Evolutionary conservation across 352 stramenopile species (phyloP), one percentile per base, ranked within the genome.

Genomic region (Phytophthora parvispora): DNA sequence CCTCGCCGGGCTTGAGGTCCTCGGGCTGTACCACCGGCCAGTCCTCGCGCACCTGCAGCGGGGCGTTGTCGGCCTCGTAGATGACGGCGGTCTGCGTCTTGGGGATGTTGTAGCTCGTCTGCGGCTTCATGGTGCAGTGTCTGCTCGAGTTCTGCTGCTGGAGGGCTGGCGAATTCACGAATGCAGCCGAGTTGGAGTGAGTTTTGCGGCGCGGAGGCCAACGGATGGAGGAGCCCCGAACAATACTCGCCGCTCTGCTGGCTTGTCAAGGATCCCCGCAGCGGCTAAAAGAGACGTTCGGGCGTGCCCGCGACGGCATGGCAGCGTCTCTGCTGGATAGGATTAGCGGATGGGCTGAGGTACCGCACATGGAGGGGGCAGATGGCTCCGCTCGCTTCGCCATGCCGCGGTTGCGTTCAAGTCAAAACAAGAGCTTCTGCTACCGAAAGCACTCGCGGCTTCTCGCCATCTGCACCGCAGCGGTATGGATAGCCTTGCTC

Each of bases 21-120:
- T 80, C 34, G 0, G 75, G 75, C 52, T 89, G 80, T 3, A 71
- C 64, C 7, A 89, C 80, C 12, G 80, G 80, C 75, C 77, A 86
- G 71, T 86, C 69, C 34, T 75, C 60, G 43, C 75, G 75, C 20
- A 89, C 77, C 48, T 84, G 80, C 1, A 89, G 66, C 18, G 77
- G 80, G 13, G 75, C 66, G 38, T 77, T 78, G 63, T 81, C 66
- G 36, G 79, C 66, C 57, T 89, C 80, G 53, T 86, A 89, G 6
- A 86, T 74, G 18, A 86, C 58, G n/a, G 80, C 80, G 7, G 60
- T 78, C 50, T 86, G 80, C 24, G 80, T 86, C 77, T 75, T 86
- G 9, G 80, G 77, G 55, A 88, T 86, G 53, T 77, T 59, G 53
- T 86, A 88, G 13, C 42, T 59, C 9, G 66, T 32, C 60, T 88